phyloP scores from a whole-genome alignment of 139 green algal genomes.

The Tetraselmis chui region DNA sequence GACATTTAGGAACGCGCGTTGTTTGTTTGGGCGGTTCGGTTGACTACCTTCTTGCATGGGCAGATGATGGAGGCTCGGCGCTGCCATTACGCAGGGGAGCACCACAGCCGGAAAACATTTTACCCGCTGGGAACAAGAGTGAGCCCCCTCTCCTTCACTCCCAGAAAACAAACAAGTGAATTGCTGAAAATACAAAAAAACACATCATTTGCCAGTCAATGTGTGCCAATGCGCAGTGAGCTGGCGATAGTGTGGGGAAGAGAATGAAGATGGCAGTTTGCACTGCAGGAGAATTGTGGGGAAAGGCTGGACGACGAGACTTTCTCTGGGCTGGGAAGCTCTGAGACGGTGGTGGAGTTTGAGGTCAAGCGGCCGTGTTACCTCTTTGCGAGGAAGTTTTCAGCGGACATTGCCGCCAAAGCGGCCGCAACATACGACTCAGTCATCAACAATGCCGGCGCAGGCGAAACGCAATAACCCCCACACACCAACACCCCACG shows the following conservation, averaged over 20 bases:
- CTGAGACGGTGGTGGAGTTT: background rate
- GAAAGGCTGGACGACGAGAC: background rate
- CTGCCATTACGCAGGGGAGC: background rate
- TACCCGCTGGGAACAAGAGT: background rate
- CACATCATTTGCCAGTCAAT: no score
- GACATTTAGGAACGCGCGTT: no score
- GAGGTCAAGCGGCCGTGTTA: background rate
- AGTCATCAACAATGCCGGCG: background rate
- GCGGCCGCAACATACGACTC: background rate
- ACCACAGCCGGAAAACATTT: background rate
- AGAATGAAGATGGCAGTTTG: no score
- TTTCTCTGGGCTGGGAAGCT: background rate
- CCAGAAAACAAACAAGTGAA: no score
- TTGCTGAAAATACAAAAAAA: no score
- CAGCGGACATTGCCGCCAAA: background rate
- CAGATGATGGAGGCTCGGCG: background rate
- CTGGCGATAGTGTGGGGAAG: no score
- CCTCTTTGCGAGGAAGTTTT: background rate
- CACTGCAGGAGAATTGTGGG: background rate
- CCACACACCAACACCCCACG: no score
- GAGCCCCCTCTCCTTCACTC: no score
- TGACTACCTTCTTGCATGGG: no score
- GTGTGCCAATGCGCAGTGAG: no score
- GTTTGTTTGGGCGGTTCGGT: no score
- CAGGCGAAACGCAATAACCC: no score